Conservation (phyloP, 2,329 filamentous ascomycete species). For the Talaromyces pinophilus region DNA sequence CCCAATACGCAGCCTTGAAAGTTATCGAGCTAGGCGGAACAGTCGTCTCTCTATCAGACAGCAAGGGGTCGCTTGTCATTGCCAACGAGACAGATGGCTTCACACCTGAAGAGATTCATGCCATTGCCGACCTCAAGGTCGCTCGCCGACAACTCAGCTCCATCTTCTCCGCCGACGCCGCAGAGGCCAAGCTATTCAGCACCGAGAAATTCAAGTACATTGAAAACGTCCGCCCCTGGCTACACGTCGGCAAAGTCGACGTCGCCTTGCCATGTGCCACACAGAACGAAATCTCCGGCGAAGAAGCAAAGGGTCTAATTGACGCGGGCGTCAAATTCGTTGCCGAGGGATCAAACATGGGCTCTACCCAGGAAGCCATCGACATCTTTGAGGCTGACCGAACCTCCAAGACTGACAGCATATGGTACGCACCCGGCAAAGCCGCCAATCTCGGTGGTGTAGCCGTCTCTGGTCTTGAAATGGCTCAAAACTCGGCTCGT, state of each 20-base stretch:
- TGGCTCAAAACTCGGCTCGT: slow-evolving; percentile 95
- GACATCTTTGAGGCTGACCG: slow-evolving; percentile 84
- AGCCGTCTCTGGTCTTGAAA: slow-evolving; percentile 94
- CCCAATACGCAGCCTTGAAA: slow-evolving; percentile 96
- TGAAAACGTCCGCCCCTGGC: slow-evolving; percentile 85
- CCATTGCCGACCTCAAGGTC: slow-evolving; percentile 84
- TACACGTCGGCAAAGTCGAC: slow-evolving; percentile 84
- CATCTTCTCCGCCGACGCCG: slow-evolving; percentile 59
- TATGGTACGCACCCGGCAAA: slow-evolving; percentile 98
- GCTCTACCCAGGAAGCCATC: slow-evolving; percentile 93
- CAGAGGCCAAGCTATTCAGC: slow-evolving; percentile 44
- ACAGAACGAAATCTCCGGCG: slow-evolving; percentile 93
- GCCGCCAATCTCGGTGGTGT: slow-evolving; percentile 97
- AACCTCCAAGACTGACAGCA: slow-evolving; percentile 65
- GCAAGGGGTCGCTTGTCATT: slow-evolving; percentile 79
- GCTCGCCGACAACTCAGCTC: slow-evolving; percentile 78
- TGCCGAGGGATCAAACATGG: slow-evolving; percentile 98
- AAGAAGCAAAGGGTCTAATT: slow-evolving; percentile 83
- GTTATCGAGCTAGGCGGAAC: slow-evolving; percentile 92
- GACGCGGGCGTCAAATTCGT: slow-evolving; percentile 77
- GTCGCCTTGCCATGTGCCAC: slow-evolving; percentile 90
- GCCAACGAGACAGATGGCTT: slow-evolving; percentile 64
- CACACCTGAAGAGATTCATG: slow-evolving; percentile 73
- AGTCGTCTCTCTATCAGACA: slow-evolving; percentile 92
- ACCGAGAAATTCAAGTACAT: slow-evolving; percentile 74